Base-by-base conservation (phyloP, 768 basidiomycete genomes). In the Russula compacta region DNA sequence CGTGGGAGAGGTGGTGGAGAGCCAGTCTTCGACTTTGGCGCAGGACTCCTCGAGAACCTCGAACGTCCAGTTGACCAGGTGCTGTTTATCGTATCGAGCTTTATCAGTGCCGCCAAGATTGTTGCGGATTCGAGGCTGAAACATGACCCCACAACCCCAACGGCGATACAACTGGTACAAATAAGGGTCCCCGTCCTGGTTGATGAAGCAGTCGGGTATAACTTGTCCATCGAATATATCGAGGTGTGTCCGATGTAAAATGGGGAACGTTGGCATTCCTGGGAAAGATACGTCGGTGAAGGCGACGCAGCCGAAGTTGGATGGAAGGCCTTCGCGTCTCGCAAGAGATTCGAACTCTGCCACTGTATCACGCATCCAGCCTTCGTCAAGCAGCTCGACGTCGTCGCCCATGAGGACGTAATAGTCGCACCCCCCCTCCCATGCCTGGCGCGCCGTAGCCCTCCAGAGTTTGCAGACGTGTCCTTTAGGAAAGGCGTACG, bases 221-320 rank as follows among this genome's bases (percentile, higher is more conserved):
- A 83, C 73, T 11, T 75, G 68, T 5, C 81, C 81, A 0, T 69
- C 59, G 64, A 85, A 84, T 47, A 83, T 78, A 35, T 82, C 77
- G 68, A 85, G 71, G 65, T 85, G 83, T 0, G 72, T 78, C 29
- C 77, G 76, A 59, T 83, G 81, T 47, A 85, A 53, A 53, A 83
- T 73, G 0, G 84, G 83, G 64, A 84, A 83, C 0, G 82, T 83
- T 0, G 82, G 82, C 81, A 84, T 83, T 0, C 81, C 84, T 0
- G 79, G 80, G 64, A 83, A 84, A 9, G 75, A 73, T 17, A 68
- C 71, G 63, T 83, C 81, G 6, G 77, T 81, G 70, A 85, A 83
- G 0, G 81, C 78, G 2, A 84, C 77, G 43, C 82, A 83, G 10
- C 81, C 83, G 51, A 83, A 76, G 6, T 83, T 83, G 6, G 70